Evolutionary conservation across 1,284 basidiomycete species (phyloP), one percentile per base, ranked within the genome.

Genomic region (Ustilago lituana): DNA sequence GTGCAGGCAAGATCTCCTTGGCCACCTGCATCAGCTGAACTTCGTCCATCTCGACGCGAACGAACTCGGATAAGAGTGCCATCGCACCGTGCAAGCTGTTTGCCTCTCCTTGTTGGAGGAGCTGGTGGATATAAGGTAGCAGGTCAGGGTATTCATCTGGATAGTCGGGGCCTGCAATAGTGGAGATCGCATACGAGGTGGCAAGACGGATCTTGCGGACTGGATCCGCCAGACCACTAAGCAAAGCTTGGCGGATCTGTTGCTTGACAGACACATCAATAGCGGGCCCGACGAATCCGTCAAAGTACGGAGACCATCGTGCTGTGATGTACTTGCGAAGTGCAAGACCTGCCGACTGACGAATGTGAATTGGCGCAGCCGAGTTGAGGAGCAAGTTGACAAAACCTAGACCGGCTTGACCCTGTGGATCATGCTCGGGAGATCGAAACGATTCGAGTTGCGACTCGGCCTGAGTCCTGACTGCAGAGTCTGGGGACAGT

Each of bases 1-100:
- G 64, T 10, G 62, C 58, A 5, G 79, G 79, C 15, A 80, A 41
- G 23, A 79, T 62, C 37, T 79, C 67, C 24, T 68, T 71, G 9
- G 77, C 70, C 3, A 79, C 73, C 5, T 68, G 66, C 44, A 81
- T 67, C 31, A 81, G 55, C 46, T 80, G 77, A 17, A 71, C 59
- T 45, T 81, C 79, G 55, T 81, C 79, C 64, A 81, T 69, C 40
- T 80, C 78, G 26, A 59, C 66, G n/a, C 68, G 54, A 15, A 78
- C 76, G 43, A 80, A 78, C 15, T 81, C 79, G 27, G 67, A 61
- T 22, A 81, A 56, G 40, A 80, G 74, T 17, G 64, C 61, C 57
- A 81, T 62, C 20, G 78, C 76, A 23, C 79, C 78, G 35, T 80
- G 75, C 26, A 76, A 45, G 23, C 58, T 54, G 31, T 67, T 56